These are phyloP conservation scores for Eucalyptus marginata DNA, from an alignment of 345 rosid genomes.

Conservation along the genomic window DNA sequence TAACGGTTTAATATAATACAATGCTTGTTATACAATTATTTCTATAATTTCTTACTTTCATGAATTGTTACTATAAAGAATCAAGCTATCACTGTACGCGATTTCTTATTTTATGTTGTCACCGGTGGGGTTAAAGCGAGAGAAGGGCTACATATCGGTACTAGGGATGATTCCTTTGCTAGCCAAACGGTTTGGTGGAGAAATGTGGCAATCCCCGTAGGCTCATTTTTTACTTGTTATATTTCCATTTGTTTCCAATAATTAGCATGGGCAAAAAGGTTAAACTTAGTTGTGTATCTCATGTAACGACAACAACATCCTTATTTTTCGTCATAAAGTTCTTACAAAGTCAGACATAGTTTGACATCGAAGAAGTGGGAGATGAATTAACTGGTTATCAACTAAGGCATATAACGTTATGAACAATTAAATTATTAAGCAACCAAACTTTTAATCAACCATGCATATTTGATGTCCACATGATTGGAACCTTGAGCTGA, in stretches of 20 bases:
- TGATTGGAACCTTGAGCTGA: not conserved
- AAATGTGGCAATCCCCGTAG: too few relatives aligned
- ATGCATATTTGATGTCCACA: not conserved
- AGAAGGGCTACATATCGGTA: too few relatives aligned
- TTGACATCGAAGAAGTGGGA: not conserved
- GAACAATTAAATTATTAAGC: not conserved
- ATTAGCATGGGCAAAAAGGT: not conserved
- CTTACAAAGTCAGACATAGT: not conserved
- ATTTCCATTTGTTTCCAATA: not conserved
- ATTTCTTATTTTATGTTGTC: too few relatives aligned
- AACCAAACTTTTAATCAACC: not conserved
- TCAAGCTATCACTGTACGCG: too few relatives aligned
- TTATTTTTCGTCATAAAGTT: not conserved
- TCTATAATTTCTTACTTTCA: not conserved
- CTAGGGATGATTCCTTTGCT: too few relatives aligned
- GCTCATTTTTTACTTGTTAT: not conserved
- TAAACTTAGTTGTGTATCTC: not conserved
- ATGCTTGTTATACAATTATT: not conserved
- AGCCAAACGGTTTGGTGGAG: too few relatives aligned
- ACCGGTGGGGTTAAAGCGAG: too few relatives aligned
- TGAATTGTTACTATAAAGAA: too few relatives aligned
- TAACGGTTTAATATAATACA: not conserved
- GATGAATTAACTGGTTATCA: not conserved
- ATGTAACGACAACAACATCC: not conserved
- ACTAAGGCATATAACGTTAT: not conserved